Conservation (phyloP, 2,329 filamentous ascomycete genomes). For the Cladophialophora chaetospira region DNA sequence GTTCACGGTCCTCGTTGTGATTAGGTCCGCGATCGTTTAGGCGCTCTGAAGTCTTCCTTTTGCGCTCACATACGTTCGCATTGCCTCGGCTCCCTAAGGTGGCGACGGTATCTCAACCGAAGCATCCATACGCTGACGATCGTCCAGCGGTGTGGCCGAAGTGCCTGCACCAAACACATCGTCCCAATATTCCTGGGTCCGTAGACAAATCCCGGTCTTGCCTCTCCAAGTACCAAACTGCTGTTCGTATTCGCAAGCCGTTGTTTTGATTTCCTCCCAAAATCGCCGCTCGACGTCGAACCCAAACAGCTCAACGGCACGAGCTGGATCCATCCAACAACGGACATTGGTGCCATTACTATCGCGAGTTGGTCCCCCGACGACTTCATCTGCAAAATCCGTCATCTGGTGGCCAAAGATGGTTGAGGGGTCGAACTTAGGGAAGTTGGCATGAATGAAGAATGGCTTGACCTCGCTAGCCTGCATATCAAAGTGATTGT, state of each 20-base stretch:
- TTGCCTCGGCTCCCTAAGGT: background rate
- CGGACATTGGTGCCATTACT: slow-evolving; percentile 39
- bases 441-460: slow-evolving; percentile 45
- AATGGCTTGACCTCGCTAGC: slow-evolving; percentile 39
- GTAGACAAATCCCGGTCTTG: slow-evolving; percentile 39
- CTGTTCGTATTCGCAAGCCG: slow-evolving; percentile 43
- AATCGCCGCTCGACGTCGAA: slow-evolving; percentile 42
- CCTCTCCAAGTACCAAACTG: slow-evolving; percentile 38
- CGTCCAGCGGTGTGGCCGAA: background rate
- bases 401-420: slow-evolving; percentile 35
- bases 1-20: no score
- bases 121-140: background rate
- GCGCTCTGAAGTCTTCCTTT: no score
- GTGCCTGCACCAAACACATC: slow-evolving; percentile 36
- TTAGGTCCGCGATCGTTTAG: no score
- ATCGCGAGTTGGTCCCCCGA: slow-evolving; percentile 33
- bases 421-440: slow-evolving; percentile 44
- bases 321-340: slow-evolving; percentile 37
- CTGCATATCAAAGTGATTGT: slow-evolving; percentile 32
- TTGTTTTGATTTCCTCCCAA: slow-evolving; percentile 44
- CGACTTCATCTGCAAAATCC: slow-evolving; percentile 34
- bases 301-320: slow-evolving; percentile 37
- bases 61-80: no score
- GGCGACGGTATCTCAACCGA: slow-evolving; percentile 2
- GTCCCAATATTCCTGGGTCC: slow-evolving; percentile 40